phyloP scores from a whole-genome alignment of 768 basidiomycete species.

The Tylopilus felleus region DNA sequence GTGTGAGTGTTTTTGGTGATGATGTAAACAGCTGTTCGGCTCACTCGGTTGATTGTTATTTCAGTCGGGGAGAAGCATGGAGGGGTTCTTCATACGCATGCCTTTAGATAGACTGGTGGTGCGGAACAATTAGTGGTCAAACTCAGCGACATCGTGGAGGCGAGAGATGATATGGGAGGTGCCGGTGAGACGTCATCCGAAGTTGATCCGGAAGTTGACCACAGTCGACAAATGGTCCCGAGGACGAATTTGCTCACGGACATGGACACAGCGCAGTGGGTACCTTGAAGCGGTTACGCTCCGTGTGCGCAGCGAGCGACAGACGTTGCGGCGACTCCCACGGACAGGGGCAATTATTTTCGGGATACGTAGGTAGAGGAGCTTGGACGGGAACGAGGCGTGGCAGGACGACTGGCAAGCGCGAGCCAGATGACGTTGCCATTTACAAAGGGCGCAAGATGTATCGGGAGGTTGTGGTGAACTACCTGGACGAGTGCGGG shows the following conservation, averaged over 20 bases:
- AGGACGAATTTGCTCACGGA: conserved; percentile 41
- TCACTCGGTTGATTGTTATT: conserved; percentile 4
- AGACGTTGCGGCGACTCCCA: conserved; percentile 63
- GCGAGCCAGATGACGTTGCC: conserved; percentile 58
- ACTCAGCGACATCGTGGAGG: conserved; percentile 4
- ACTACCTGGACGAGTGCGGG: conserved; percentile 16
- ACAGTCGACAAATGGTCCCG: conserved; percentile 49
- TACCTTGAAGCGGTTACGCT: conserved; percentile 41
- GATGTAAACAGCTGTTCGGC: not conserved
- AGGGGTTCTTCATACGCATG: conserved; percentile 67
- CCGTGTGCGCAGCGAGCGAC: conserved; percentile 60
- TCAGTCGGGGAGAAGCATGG: conserved; percentile 56
- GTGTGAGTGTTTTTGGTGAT: conserved; percentile 42
- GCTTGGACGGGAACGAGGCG: conserved; percentile 39
- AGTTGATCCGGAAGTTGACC: conserved; percentile 63
- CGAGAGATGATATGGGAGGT: not conserved
- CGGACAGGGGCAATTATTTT: conserved; percentile 39
- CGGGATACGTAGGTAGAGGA: conserved; percentile 53
- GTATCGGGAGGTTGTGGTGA: conserved; percentile 15
- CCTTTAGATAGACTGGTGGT: conserved; percentile 64
- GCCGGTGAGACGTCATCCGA: not conserved
- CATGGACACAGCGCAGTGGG: conserved; percentile 23
- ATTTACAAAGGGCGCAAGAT: conserved; percentile 27
- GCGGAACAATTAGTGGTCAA: conserved; percentile 64
- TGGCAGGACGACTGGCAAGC: conserved; percentile 59